A percentile compares a stretch with the other conserved stretches of the same genome.
Conservation (phyloP, 2,329 filamentous ascomycete genomes). For the Coniosporium tulheliwenetii region DNA sequence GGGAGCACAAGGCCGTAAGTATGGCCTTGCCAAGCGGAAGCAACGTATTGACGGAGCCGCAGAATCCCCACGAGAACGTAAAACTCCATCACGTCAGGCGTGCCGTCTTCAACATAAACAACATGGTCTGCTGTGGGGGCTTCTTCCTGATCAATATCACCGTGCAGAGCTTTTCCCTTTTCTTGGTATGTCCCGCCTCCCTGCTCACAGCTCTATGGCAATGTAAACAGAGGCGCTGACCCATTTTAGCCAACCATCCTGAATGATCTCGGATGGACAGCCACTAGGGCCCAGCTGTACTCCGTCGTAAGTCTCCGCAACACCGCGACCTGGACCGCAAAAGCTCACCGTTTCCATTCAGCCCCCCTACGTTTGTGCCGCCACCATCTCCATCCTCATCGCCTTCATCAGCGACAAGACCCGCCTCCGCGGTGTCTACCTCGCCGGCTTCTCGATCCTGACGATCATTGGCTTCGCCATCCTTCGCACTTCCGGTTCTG, state of each 20-base stretch:
- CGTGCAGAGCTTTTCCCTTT: conserved; percentile 17
- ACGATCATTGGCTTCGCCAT: conserved; percentile 32
- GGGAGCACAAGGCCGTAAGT: conserved; percentile 28
- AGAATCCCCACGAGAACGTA: conserved; percentile 29
- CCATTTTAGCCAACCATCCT: too few species aligned
- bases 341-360: conserved; percentile 12
- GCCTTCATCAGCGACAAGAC: conserved; percentile 16
- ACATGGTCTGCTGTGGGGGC: conserved; percentile 40
- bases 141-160: conserved; percentile 48
- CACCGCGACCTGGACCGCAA: too few species aligned
- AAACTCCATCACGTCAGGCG: conserved; percentile 32
- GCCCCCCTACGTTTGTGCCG: conserved; percentile 5
- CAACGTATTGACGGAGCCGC: conserved; percentile 3
- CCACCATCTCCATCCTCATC: conserved; percentile 19
- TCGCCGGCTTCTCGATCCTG: conserved; percentile 8
- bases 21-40: conserved; percentile 1
- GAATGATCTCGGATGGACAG: too few species aligned
- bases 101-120: conserved; percentile 40
- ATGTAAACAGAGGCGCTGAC: too few species aligned
- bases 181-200: conserved; percentile 12
- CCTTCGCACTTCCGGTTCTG: conserved; percentile 26
- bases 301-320: too few species aligned
- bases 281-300: too few species aligned
- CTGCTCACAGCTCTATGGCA: too few species aligned
- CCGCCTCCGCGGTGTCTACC: conserved; percentile 8